phyloP scores from a whole-genome alignment of 257 asterid genomes.

The Craterostigma plantagineum region DNA sequence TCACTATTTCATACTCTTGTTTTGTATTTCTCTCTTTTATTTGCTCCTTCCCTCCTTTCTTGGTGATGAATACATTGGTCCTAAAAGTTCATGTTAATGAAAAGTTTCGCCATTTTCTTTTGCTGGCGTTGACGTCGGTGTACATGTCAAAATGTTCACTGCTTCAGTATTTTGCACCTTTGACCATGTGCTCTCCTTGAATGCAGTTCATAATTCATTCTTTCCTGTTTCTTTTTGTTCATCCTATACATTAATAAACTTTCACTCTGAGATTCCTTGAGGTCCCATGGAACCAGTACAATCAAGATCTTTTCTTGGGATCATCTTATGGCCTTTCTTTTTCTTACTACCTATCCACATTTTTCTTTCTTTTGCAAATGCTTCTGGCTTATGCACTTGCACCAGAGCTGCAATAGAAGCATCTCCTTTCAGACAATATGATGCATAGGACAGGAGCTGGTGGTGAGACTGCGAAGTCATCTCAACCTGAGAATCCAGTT shows the following conservation, averaged over 20 bases:
- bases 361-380: constrained; percentile 83
- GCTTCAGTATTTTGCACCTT: constrained; percentile 38
- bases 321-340: constrained; percentile 67
- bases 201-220: constrained; percentile 30
- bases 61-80: constrained; percentile 44
- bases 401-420: constrained; percentile 62
- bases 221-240: constrained; percentile 51
- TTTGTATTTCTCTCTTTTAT: constrained; percentile 24
- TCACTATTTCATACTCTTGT: constrained; percentile 20
- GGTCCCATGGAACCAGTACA: constrained; percentile 60
- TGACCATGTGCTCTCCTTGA: constrained; percentile 10
- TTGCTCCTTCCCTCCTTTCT: constrained; percentile 25
- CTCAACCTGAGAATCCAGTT: constrained; percentile 38
- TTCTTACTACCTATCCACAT: constrained; percentile 56
- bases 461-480: constrained; percentile 34
- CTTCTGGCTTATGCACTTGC: constrained; percentile 57
- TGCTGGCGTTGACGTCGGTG: constrained; percentile 32
- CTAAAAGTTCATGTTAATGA: constrained; percentile 25
- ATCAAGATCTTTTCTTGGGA: constrained; percentile 38
- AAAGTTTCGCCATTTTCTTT: constrained; percentile 30
- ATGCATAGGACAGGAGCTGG: constrained; percentile 74
- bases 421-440: constrained; percentile 36
- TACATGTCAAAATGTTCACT: constrained; percentile 10
- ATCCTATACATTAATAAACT: constrained; percentile 21
- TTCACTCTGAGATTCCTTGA: constrained; percentile 54